Conservation (phyloP, 805 yeast genomes). For the Yarrowia sp. region DNA sequence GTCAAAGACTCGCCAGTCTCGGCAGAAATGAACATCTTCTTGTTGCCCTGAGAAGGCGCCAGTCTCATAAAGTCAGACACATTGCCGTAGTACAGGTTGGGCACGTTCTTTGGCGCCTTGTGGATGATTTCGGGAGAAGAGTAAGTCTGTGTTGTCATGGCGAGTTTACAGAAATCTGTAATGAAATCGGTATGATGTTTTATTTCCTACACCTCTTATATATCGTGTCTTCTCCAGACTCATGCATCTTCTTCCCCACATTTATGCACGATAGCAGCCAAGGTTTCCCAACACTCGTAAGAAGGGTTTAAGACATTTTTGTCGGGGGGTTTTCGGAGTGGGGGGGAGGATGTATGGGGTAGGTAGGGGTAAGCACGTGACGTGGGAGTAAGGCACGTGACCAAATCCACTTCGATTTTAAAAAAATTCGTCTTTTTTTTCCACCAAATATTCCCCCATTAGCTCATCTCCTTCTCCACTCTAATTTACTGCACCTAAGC, state of each 20-base stretch:
- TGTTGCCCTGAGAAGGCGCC: conserved; percentile 6
- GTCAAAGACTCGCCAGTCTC: conserved; percentile 4
- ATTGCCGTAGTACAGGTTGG: conserved; percentile 16
- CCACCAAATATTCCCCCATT: no score
- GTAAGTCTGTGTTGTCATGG: no score
- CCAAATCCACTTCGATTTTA: background rate
- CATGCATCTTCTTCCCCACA: background rate
- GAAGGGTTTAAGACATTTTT: background rate
- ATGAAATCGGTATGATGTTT: no score
- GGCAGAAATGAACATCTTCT: conserved; percentile 3
- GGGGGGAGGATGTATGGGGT: background rate
- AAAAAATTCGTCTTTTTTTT: no score
- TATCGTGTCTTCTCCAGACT: no score
- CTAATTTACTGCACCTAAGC: background rate
- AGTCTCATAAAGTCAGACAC: conserved; percentile 8
- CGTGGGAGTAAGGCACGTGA: background rate
- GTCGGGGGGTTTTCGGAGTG: background rate
- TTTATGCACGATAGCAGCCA: conserved; percentile 3
- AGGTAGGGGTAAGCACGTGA: no score
- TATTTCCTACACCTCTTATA: no score
- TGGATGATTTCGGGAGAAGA: conserved; percentile 2
- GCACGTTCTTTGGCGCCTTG: conserved; percentile 26
- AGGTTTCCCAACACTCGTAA: background rate
- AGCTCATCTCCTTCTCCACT: background rate
- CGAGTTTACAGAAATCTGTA: no score